A percentile compares a stretch with the other conserved stretches of the same genome.
phyloP scores from a whole-genome alignment of 2,329 filamentous ascomycete genomes.

The Clathrospora elynae region DNA sequence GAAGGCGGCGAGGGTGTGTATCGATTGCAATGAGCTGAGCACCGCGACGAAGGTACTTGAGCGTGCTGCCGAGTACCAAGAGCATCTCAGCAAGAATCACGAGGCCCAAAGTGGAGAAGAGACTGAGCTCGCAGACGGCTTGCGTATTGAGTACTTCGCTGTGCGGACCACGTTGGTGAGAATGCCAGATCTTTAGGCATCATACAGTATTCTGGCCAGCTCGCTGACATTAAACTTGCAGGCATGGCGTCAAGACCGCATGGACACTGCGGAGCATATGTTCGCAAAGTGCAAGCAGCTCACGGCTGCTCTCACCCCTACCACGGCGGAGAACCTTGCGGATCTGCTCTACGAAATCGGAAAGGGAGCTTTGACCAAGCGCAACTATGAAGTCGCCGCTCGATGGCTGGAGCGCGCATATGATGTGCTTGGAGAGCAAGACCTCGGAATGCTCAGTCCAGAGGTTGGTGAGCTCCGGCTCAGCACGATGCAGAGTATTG shows the following conservation, averaged over 20 bases:
- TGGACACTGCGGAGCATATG: constrained; percentile 80
- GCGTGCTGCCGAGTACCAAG: constrained; percentile 62
- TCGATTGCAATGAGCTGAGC: constrained; percentile 63
- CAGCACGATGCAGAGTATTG: constrained; percentile 64
- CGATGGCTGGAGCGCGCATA: constrained; percentile 77
- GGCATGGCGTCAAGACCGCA: constrained; percentile 74
- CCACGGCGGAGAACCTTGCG: constrained; percentile 64
- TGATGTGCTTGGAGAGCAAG: constrained; percentile 61
- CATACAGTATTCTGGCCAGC: no score
- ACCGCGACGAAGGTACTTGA: constrained; percentile 67
- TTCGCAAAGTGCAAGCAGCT: constrained; percentile 62
- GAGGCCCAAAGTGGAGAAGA: constrained; percentile 31
- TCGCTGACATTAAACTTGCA: constrained; percentile 41
- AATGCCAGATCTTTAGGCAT: neutral
- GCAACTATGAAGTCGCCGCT: constrained; percentile 61
- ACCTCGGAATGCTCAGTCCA: constrained; percentile 61
- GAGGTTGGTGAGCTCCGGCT: constrained; percentile 68
- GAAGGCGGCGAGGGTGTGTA: constrained; percentile 66
- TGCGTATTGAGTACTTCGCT: constrained; percentile 67
- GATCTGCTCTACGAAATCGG: constrained; percentile 77
- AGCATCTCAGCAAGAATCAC: constrained; percentile 25
- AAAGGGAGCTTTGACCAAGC: constrained; percentile 59
- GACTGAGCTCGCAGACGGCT: constrained; percentile 40
- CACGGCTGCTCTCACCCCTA: constrained; percentile 52
- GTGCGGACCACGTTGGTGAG: constrained; percentile 70